Conservation (phyloP, 2,329 filamentous ascomycete genomes). For the Rugonectria rugulosa region DNA sequence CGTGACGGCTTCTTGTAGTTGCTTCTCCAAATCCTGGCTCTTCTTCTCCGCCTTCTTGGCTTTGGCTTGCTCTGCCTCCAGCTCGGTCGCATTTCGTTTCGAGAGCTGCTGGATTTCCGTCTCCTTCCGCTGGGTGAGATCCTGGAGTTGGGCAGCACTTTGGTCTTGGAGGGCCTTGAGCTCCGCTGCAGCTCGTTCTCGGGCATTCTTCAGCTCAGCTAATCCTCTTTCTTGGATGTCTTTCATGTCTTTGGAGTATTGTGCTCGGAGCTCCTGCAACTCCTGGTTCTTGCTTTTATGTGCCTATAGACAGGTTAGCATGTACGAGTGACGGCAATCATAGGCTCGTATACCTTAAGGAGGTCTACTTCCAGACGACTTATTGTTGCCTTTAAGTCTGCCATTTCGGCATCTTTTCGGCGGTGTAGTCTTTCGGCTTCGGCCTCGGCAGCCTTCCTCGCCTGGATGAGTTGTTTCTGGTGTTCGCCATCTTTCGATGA, state of each 20-base stretch:
- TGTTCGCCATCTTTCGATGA: conserved; percentile 44
- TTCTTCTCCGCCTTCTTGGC: conserved; percentile 39
- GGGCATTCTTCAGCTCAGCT: conserved; percentile 30
- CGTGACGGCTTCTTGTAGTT: conserved; percentile 32
- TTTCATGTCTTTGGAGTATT: not conserved
- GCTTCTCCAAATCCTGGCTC: conserved; percentile 36
- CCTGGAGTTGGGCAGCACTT: conserved; percentile 14
- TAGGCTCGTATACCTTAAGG: conserved; percentile 57
- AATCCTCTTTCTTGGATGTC: conserved; percentile 20
- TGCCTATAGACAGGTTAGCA: conserved; percentile 50
- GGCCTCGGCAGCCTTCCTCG: conserved; percentile 55
- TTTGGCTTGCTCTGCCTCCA: conserved; percentile 28
- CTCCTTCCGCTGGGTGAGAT: conserved; percentile 39
- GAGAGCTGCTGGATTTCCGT: conserved; percentile 59
- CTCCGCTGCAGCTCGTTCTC: conserved; percentile 26
- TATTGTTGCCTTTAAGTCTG: conserved; percentile 68
- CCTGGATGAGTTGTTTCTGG: conserved; percentile 53
- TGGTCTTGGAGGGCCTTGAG: conserved; percentile 27
- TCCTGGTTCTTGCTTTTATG: conserved; percentile 69
- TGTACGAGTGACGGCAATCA: not conserved
- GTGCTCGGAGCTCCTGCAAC: conserved; percentile 53
- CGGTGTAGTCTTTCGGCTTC: conserved; percentile 58
- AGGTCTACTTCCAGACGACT: conserved; percentile 68
- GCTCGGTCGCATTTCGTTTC: conserved; percentile 27
- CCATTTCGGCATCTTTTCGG: conserved; percentile 65